A percentile compares a stretch with the other conserved stretches of the same genome.
Evolutionary conservation across 129 eudicot genomes (phyloP).

Genomic region (Arctium minus): DNA sequence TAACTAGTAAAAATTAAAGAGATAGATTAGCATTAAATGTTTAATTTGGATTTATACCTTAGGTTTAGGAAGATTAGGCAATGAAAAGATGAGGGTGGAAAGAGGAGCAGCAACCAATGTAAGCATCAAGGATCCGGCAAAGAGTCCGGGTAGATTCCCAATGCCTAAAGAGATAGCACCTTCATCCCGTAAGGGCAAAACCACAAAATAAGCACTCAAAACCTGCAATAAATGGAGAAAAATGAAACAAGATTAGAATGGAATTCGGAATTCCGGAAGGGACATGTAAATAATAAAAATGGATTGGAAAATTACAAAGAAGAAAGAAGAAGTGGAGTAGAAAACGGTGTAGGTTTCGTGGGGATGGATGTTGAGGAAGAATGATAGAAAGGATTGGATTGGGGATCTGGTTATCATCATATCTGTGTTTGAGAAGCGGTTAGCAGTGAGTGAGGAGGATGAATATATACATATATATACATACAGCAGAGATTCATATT

Average conservation of each 20-base stretch:
- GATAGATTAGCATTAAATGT: background rate
- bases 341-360: slow-evolving; percentile 70
- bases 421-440: background rate
- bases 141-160: slow-evolving; percentile 76
- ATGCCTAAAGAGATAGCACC: slow-evolving; percentile 91
- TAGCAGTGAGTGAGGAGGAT: background rate
- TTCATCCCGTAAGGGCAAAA: slow-evolving; percentile 94
- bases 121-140: slow-evolving; percentile 81
- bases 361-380: slow-evolving; percentile 65
- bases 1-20: background rate
- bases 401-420: slow-evolving; percentile 40
- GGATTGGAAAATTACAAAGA: slow-evolving; percentile 54
- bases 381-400: slow-evolving; percentile 44
- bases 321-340: slow-evolving; percentile 75
- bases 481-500: background rate
- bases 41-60: slow-evolving; percentile 37
- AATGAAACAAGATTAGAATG: background rate
- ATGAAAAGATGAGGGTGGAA: slow-evolving; percentile 74
- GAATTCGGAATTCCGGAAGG: background rate
- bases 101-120: slow-evolving; percentile 88
- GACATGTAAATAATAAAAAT: background rate
- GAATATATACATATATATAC: background rate
- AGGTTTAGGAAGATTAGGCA: slow-evolving; percentile 73
- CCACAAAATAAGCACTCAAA: slow-evolving; percentile 85
- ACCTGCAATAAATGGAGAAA: slow-evolving; percentile 42